Conservation (phyloP, 805 yeast species). For the Ogataea zsoltii region DNA sequence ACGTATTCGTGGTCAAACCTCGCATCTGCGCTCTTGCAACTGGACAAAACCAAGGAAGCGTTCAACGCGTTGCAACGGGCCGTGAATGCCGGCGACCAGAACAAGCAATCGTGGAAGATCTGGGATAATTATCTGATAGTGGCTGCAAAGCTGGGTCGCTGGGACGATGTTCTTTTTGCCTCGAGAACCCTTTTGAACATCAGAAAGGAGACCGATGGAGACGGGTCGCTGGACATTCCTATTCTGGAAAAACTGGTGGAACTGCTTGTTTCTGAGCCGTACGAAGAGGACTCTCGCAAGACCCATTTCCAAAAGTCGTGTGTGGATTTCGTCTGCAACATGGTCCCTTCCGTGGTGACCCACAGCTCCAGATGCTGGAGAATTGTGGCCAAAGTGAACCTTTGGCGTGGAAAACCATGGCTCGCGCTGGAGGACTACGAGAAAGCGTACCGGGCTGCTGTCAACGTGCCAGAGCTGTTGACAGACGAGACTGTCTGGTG, state of each 20-base stretch:
- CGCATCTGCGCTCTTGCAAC: conserved; percentile 71
- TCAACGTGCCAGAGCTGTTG: conserved; percentile 64
- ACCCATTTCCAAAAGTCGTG: conserved; percentile 69
- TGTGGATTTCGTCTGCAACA: conserved; percentile 67
- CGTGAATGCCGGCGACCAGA: conserved; percentile 61
- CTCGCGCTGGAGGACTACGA: conserved; percentile 81
- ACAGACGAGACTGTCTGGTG: conserved; percentile 67
- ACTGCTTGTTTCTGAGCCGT: conserved; percentile 56
- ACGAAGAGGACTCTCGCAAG: conserved; percentile 35
- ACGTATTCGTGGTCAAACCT: conserved; percentile 90
- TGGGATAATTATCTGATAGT: conserved; percentile 87
- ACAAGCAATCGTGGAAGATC: conserved; percentile 78
- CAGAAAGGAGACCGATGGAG: conserved; percentile 58
- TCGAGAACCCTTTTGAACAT: conserved; percentile 61
- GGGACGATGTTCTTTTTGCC: conserved; percentile 86
- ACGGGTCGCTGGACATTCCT: conserved; percentile 69
- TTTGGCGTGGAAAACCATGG: conserved; percentile 91
- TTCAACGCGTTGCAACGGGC: conserved; percentile 84
- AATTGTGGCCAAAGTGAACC: conserved; percentile 77
- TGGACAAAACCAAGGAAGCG: conserved; percentile 72
- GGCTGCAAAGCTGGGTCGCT: conserved; percentile 78
- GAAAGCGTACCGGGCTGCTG: conserved; percentile 76
- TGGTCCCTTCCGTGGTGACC: conserved; percentile 70
- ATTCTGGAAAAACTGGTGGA: conserved; percentile 74
- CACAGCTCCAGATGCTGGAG: conserved; percentile 74